Percentiles rank a stretch among this genome's conserved stretches.
Conservation (phyloP, 1,284 basidiomycete genomes). For the Trichosporon sp. region DNA sequence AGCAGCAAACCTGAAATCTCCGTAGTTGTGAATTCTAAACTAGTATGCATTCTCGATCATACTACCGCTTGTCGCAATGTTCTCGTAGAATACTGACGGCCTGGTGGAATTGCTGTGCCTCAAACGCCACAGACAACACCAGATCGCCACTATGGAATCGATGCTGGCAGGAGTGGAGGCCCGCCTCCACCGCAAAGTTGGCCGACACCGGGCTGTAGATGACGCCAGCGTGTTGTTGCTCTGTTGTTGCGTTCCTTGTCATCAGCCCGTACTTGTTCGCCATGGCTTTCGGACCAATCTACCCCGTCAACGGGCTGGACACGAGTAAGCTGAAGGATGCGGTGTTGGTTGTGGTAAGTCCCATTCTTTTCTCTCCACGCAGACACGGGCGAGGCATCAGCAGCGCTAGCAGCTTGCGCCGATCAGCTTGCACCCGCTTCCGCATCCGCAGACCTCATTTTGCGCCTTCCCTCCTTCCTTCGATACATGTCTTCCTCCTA, state of each 20-base stretch:
- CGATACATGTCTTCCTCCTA: too few relatives aligned
- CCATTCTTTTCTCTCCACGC: background rate
- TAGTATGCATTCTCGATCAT: background rate
- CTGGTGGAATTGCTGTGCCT: too few relatives aligned
- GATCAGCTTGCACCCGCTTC: too few relatives aligned
- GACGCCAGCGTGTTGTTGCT: background rate
- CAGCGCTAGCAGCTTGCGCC: background rate
- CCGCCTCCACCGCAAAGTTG: conserved; percentile 3
- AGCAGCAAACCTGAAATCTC: background rate
- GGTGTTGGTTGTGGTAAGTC: conserved; percentile 16
- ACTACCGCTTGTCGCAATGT: too few relatives aligned
- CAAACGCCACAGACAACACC: too few relatives aligned
- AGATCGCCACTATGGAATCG: too few relatives aligned
- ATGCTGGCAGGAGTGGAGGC: background rate
- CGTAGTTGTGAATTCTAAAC: background rate
- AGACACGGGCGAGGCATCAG: too few relatives aligned
- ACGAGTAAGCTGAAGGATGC: conserved; percentile 4
- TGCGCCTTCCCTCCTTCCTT: too few relatives aligned
- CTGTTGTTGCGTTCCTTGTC: background rate
- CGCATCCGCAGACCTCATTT: too few relatives aligned
- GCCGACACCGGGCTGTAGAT: background rate
- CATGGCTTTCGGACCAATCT: conserved; percentile 5
- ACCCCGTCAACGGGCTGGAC: conserved; percentile 17
- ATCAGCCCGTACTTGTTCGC: background rate
- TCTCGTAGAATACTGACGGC: too few relatives aligned